phyloP scores from a whole-genome alignment of 2,329 filamentous ascomycete species.

The Fusarium fracticaudum region DNA sequence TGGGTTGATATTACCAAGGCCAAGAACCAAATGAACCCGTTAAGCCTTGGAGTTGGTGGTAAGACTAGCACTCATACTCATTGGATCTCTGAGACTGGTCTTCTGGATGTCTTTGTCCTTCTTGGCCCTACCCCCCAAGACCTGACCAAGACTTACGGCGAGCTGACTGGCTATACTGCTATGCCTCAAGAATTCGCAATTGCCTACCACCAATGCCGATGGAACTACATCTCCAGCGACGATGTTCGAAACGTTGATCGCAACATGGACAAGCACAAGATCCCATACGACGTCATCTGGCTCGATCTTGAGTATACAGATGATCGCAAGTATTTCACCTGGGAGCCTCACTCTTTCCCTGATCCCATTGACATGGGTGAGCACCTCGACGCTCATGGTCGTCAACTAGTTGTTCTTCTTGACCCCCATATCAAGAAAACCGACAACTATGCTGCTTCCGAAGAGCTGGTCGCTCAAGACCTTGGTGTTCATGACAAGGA shows the following conservation, averaged over 20 bases:
- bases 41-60: slow-evolving; percentile 74
- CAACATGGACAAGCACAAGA: slow-evolving; percentile 94
- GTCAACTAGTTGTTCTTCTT: slow-evolving; percentile 93
- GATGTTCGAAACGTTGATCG: slow-evolving; percentile 96
- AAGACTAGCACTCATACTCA: slow-evolving; percentile 87
- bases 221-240: slow-evolving; percentile 98
- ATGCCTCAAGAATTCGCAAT: slow-evolving; percentile 93
- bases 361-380: slow-evolving; percentile 89
- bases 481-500: slow-evolving; percentile 92
- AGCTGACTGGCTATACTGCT: slow-evolving; percentile 90
- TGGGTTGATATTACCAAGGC: slow-evolving; percentile 95
- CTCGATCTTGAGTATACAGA: slow-evolving; percentile 98
- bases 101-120: slow-evolving; percentile 94
- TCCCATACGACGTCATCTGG: slow-evolving; percentile 99
- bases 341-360: slow-evolving; percentile 88
- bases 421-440: slow-evolving; percentile 98
- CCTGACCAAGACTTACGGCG: slow-evolving; percentile 82
- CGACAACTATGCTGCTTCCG: slow-evolving; percentile 77
- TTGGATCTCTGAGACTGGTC: slow-evolving; percentile 93
- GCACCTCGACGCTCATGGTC: slow-evolving; percentile 83
- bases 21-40: slow-evolving; percentile 77
- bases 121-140: slow-evolving; percentile 88
- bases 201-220: slow-evolving; percentile 96
- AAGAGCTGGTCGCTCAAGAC: slow-evolving; percentile 85
- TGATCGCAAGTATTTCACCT: slow-evolving; percentile 97